Base-by-base conservation (phyloP, 164 flowering plant species). In the Warburgia ugandensis region DNA sequence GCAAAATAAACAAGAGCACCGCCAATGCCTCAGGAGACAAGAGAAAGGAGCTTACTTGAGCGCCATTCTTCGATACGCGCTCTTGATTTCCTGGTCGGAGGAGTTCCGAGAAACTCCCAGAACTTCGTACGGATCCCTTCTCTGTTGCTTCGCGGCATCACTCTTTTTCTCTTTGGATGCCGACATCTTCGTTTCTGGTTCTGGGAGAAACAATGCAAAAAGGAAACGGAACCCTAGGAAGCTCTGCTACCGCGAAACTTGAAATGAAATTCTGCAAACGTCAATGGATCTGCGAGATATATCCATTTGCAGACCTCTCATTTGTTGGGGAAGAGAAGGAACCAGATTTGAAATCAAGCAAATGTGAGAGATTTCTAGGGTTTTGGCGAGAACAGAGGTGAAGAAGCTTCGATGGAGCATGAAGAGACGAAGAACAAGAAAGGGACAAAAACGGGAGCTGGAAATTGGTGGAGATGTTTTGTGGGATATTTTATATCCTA, bases 81-180 rank as follows among this genome's bases (percentile, higher is more conserved):
- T 59, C 61, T 90, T 90, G 58, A 90, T 84, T 62, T 90, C 88
- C 63, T 90, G 97, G 62, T 86, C 97, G 3, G 90, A 74, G 26
- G 92, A 75, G 70, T 62, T 72, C 43, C 77, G 64, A 10, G 76
- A 67, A 40, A 86, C 78, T 3, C 86, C 88, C 20, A 90, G 84
- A 37, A 84, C 94, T 70, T 86, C 94, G 41, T 90, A 90, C 1
- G 89, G 94, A 62, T 90, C 97, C 51, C 79, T 74, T 58, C 81
- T 63, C 50, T 56, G 72, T 67, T 66, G 74, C 68, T 74, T 69
- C 27, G 48, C 64, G 7, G 59, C 66, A 30, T 73, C 77, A 8
- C 25, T 55, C 63, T 67, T 80, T 74, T 77, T 80, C 53, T 78
- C 58, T 62, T 77, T 81, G 27, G 85, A 68, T 8, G 29, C 81